phyloP scores from a whole-genome alignment of 2,329 filamentous ascomycete species.

The Neopestalotiopsis clavispora region DNA sequence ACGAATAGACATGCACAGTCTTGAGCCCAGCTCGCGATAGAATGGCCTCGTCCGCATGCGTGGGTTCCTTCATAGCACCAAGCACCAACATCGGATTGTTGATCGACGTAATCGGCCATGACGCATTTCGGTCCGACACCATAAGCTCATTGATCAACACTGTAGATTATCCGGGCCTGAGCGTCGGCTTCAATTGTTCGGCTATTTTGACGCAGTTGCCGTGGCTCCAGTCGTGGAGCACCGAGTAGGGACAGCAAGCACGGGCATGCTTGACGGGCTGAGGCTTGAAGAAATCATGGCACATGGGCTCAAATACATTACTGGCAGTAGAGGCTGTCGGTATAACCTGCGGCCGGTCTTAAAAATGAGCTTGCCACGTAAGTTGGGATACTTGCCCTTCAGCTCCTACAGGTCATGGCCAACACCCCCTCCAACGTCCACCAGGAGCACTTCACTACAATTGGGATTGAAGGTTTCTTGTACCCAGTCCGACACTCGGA shows the following conservation, averaged over 20 bases:
- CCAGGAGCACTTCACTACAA: background rate
- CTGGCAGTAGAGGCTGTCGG: background rate
- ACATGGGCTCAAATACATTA: background rate
- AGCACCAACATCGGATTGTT: background rate
- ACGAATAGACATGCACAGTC: background rate
- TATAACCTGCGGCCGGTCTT: background rate
- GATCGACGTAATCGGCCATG: background rate
- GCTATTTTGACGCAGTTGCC: background rate
- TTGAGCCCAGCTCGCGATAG: background rate
- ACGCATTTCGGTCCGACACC: background rate
- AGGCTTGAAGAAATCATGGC: background rate
- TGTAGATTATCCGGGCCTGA: background rate
- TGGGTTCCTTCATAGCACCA: background rate
- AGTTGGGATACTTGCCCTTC: background rate
- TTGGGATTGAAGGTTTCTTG: background rate
- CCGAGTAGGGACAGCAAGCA: background rate
- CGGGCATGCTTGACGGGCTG: background rate
- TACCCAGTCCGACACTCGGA: no score
- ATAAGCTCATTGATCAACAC: background rate
- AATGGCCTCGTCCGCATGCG: background rate
- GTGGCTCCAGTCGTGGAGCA: background rate
- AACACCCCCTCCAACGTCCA: background rate
- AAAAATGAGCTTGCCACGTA: background rate
- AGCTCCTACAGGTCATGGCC: background rate
- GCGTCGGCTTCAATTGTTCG: background rate